Evolutionary conservation across 2,329 filamentous ascomycete species (phyloP).

Genomic region (Fusarium redolens): DNA sequence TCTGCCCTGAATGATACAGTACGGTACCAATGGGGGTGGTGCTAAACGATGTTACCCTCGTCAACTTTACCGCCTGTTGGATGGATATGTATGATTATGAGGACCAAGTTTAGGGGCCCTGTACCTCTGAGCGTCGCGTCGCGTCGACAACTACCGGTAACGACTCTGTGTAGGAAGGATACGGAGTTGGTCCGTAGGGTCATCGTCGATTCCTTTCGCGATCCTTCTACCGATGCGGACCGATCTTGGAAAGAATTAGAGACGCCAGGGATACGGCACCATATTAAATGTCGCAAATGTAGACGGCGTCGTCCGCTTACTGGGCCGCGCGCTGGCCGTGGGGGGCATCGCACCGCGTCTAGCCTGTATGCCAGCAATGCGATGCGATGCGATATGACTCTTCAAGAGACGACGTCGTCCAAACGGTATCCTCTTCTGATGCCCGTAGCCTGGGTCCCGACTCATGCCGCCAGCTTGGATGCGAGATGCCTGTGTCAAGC

Average conservation of each 20-base stretch:
- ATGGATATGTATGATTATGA: not conserved
- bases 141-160: not conserved
- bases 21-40: not conserved
- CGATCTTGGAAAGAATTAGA: constrained; percentile 17
- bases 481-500: constrained; percentile 18
- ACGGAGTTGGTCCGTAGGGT: not conserved
- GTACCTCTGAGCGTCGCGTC: not conserved
- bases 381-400: constrained; percentile 3
- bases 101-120: not conserved
- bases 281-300: constrained; percentile 19
- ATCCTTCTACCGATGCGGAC: constrained; percentile 18
- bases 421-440: constrained; percentile 12
- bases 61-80: constrained; percentile 18
- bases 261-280: not conserved
- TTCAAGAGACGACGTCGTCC: not conserved
- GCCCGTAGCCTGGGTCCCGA: constrained; percentile 18
- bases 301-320: constrained; percentile 18
- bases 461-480: constrained; percentile 18
- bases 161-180: not conserved
- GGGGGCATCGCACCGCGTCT: not conserved
- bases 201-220: constrained; percentile 15
- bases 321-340: constrained; percentile 17
- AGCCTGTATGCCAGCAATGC: constrained; percentile 6
- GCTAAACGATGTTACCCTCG: constrained; percentile 3
- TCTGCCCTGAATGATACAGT: not conserved